phyloP scores from a whole-genome alignment of 2,329 filamentous ascomycete species.

The Fusarium sp. region DNA sequence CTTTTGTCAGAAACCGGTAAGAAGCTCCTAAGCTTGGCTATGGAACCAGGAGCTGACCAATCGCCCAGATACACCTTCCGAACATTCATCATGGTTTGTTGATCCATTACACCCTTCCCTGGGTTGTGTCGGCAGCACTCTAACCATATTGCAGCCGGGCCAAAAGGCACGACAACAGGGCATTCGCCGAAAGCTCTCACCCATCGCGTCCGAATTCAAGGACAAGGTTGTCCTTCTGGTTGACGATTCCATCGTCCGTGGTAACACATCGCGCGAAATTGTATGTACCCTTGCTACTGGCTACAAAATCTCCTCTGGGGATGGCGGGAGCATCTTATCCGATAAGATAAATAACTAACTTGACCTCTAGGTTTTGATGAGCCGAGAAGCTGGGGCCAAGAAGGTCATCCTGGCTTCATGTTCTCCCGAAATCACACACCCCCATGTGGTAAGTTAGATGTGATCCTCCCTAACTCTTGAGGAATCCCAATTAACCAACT shows the following conservation, averaged over 20 bases:
- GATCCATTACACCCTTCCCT: neutral
- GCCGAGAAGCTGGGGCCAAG: conserved; percentile 83
- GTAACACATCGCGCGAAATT: conserved; percentile 72
- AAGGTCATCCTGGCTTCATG: conserved; percentile 87
- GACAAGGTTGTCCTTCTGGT: conserved; percentile 83
- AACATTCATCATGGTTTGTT: conserved; percentile 68
- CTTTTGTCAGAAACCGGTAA: conserved; percentile 89
- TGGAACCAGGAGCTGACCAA: neutral
- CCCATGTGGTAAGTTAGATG: conserved; percentile 77
- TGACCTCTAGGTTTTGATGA: conserved; percentile 66
- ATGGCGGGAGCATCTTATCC: neutral
- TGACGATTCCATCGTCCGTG: conserved; percentile 90
- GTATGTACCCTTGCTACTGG: conserved; percentile 59
- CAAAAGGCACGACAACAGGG: conserved; percentile 84
- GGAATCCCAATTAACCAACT: neutral
- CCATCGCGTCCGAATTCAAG: conserved; percentile 86
- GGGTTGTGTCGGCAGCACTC: neutral
- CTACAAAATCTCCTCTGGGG: neutral
- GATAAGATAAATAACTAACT: neutral
- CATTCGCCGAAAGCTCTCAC: conserved; percentile 87
- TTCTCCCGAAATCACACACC: conserved; percentile 82
- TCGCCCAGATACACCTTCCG: conserved; percentile 69
- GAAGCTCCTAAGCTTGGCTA: neutral
- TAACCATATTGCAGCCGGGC: neutral
- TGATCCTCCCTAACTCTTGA: no score